phyloP scores from a whole-genome alignment of 1,139 yeast species.

The Saccharomyces hybrid region DNA sequence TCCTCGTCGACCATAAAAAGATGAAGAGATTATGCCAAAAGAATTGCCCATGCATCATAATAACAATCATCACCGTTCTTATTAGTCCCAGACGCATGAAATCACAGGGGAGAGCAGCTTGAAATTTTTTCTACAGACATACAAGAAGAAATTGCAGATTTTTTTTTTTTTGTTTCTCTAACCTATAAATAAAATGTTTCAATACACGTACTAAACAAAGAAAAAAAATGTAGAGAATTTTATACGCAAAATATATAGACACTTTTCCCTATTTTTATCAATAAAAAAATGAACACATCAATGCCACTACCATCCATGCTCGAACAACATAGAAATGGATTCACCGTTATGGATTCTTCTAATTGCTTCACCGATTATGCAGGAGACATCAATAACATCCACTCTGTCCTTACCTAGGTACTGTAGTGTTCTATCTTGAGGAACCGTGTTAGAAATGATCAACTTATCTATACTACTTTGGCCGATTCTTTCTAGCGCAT shows the following conservation, averaged over 20 bases:
- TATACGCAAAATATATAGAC: background rate
- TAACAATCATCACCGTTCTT: background rate
- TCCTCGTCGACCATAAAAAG: background rate
- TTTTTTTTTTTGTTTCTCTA: background rate
- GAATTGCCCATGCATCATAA: background rate
- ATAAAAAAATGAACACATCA: background rate
- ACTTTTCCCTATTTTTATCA: background rate
- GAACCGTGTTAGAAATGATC: conserved; percentile 89
- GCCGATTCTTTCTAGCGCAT: conserved; percentile 68
- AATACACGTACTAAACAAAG: background rate
- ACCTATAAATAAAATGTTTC: background rate
- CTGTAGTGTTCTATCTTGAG: conserved; percentile 50
- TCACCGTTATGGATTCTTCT: conserved; percentile 97
- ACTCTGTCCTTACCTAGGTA: conserved; percentile 53
- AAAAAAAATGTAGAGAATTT: background rate
- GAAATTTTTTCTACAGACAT: background rate
- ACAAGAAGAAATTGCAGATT: background rate
- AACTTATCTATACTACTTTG: conserved; percentile 72
- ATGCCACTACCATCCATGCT: conserved; percentile 62
- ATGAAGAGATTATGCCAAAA: background rate
- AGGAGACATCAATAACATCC: conserved; percentile 81
- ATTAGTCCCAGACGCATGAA: background rate
- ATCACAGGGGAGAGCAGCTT: background rate
- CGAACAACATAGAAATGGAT: conserved; percentile 87
- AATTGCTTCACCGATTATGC: conserved; percentile 88